These are phyloP conservation scores for Lipomyces oligophaga DNA, from an alignment of 805 yeast species.

Conservation along the genomic window DNA sequence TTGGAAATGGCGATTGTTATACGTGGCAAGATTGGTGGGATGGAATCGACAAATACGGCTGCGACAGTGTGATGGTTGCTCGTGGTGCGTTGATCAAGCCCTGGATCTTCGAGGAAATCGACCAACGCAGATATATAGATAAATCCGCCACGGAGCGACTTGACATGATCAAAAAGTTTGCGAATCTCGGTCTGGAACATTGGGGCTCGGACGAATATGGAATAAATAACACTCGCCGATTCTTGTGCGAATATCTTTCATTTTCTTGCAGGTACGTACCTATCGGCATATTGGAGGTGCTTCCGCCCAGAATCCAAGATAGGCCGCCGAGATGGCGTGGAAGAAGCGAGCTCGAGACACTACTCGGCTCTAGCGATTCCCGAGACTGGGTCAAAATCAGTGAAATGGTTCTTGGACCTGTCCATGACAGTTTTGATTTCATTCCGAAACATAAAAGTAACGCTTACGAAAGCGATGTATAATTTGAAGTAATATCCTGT, in stretches of 20 bases:
- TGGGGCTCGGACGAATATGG: conserved; percentile 99
- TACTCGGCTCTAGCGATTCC: conserved; percentile 78
- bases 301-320: conserved; percentile 86
- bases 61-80: conserved; percentile 95
- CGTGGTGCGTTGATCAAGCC: conserved; percentile 97
- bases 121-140: conserved; percentile 82
- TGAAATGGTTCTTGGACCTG: conserved; percentile 92
- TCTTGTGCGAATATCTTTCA: conserved; percentile 87
- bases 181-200: conserved; percentile 82
- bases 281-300: conserved; percentile 80
- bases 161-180: conserved; percentile 63
- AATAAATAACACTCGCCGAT: conserved; percentile 79
- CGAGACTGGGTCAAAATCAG: conserved; percentile 94
- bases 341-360: conserved; percentile 85
- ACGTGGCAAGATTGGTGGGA: conserved; percentile 84
- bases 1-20: conserved; percentile 94
- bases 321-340: conserved; percentile 94
- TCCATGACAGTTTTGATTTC: conserved; percentile 68
- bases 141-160: conserved; percentile 87
- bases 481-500: neutral
- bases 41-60: conserved; percentile 59
- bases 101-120: conserved; percentile 97
- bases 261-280: conserved; percentile 95
- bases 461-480: conserved; percentile 47
- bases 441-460: conserved; percentile 95